Evolutionary conservation across 2,329 filamentous ascomycete genomes (phyloP), one percentile per base, ranked within the genome.

Genomic region (Pseudocercospora vitis): DNA sequence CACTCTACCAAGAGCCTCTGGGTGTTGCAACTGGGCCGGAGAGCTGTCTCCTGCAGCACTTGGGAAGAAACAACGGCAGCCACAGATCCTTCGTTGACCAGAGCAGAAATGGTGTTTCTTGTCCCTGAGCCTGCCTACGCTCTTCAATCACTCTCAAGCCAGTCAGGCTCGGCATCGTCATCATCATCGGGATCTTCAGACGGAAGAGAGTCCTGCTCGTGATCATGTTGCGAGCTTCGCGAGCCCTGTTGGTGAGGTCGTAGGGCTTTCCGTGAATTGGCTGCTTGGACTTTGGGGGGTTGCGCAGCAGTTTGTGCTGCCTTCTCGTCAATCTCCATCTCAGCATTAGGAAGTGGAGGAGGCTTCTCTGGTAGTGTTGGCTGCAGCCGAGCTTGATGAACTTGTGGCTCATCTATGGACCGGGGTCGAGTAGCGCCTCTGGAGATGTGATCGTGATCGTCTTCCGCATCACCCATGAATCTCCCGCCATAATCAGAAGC

Each of bases 131-230:
- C 26, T 3, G 5, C 8, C 37, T 2, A 24, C 2, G 19, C 19
- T 24, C 14, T 12, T 52, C 32, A 63, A 55, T 70, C 68, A 48
- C 65, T 69, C 58, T 78, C 68, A 44, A 86, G 66, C 83, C 83
- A 86, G 37, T 85, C 82, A 2, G 83, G 83, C 58, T 85, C 82
- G 2, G 81, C 81, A 65, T 85, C 82, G 46, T 84, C 81, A 60
- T 86, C 42, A 14, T 8, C 83, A 26, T 85, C 83, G 0, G 83
- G 82, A 61, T 86, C 83, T 61, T 85, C 79, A 1, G 82, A 81
- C 6, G 81, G 68, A 42, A 84, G 64, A 4, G 80, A 83, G 0
- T 74, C 77, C 33, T 71, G 67, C 31, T 81, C 78, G 14, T 70
- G 67, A 45, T 73, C 68, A 35, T 44, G 37, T 7, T 44, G 52